Evolutionary conservation across 2,329 filamentous ascomycete genomes (phyloP).

Genomic region (Phyllosticta capitalensis): DNA sequence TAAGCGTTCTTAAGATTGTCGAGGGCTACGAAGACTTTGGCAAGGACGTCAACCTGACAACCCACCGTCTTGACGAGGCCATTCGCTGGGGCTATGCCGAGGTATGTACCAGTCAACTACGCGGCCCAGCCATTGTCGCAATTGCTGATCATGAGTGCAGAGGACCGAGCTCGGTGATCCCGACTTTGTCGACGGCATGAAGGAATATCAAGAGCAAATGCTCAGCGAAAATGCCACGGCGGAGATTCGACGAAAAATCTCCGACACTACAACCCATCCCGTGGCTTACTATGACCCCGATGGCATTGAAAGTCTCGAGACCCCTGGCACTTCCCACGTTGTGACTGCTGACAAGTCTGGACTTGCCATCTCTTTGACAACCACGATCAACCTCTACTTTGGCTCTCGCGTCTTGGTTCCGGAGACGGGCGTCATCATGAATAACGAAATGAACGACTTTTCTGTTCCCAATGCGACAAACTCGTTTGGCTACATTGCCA

Average conservation of each 20-base stretch:
- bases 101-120: constrained; percentile 6
- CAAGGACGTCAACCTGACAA: constrained; percentile 54
- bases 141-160: constrained; percentile 13
- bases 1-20: constrained; percentile 72
- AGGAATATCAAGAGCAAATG: constrained; percentile 56
- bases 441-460: constrained; percentile 58
- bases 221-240: constrained; percentile 51
- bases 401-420: constrained; percentile 72
- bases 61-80: constrained; percentile 77
- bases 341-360: constrained; percentile 63
- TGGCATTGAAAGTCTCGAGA: constrained; percentile 56
- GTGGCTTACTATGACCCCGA: constrained; percentile 64
- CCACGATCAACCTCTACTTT: constrained; percentile 81
- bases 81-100: constrained; percentile 80
- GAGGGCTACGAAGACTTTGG: constrained; percentile 63
- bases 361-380: constrained; percentile 71
- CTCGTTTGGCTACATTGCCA: constrained; percentile 76
- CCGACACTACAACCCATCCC: constrained; percentile 61
- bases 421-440: constrained; percentile 70
- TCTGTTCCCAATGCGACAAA: constrained; percentile 70
- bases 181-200: constrained; percentile 55
- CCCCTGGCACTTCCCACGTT: constrained; percentile 65
- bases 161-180: constrained; percentile 79
- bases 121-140: too few relatives aligned
- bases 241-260: constrained; percentile 56